Conservation (phyloP, 805 yeast genomes). For the Yarrowia deformans region DNA sequence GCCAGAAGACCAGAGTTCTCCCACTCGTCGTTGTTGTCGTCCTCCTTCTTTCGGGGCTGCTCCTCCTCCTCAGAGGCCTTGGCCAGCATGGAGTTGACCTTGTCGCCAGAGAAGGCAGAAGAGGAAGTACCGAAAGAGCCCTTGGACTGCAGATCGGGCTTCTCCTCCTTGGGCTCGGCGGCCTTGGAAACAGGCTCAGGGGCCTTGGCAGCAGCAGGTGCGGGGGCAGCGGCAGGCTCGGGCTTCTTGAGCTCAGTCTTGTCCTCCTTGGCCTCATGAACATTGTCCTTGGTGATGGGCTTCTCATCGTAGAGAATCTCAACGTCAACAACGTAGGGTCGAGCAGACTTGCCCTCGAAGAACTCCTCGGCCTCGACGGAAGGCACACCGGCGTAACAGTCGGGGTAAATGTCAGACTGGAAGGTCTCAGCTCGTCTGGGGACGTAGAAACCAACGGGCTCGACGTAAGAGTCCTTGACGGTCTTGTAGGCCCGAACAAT, state of each 20-base stretch:
- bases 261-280: conserved; percentile 47
- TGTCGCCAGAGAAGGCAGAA: conserved; percentile 37
- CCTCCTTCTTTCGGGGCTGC: conserved; percentile 40
- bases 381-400: conserved; percentile 80
- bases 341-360: conserved; percentile 77
- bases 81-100: conserved; percentile 41
- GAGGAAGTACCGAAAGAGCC: conserved; percentile 40
- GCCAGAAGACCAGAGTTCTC: conserved; percentile 41
- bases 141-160: conserved; percentile 41
- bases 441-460: conserved; percentile 90
- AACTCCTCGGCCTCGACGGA: conserved; percentile 83
- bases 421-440: conserved; percentile 94
- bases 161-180: conserved; percentile 46
- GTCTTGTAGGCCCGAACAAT: conserved; percentile 83
- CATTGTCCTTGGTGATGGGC: conserved; percentile 53
- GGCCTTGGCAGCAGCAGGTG: conserved; percentile 47
- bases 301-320: conserved; percentile 80
- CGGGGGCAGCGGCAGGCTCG: conserved; percentile 47
- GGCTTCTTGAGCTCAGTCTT: conserved; percentile 40
- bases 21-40: conserved; percentile 41
- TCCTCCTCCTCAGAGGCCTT: conserved; percentile 42
- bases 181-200: conserved; percentile 42
- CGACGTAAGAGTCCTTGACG: conserved; percentile 82
- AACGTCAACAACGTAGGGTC: conserved; percentile 80
- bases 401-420: conserved; percentile 92